Conservation (phyloP, 192 early-diverging fungal species). For the Physocladia obscura region DNA sequence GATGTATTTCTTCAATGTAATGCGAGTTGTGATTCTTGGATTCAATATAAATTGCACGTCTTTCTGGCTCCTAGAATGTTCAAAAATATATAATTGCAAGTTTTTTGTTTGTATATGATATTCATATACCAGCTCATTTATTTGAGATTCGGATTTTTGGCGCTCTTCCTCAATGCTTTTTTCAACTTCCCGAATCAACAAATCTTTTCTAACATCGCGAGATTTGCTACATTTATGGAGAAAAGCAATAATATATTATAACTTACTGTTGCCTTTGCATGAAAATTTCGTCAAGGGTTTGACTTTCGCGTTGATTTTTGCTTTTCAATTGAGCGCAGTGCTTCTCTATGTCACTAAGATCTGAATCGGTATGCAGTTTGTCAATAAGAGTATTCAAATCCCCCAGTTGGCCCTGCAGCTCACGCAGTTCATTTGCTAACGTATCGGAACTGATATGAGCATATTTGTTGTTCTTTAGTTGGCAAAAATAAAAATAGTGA, state of each 20-base stretch:
- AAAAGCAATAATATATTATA: neutral
- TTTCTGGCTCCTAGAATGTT: slow-evolving; percentile 35
- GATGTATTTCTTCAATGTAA: slow-evolving; percentile 38
- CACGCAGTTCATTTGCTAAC: slow-evolving; percentile 51
- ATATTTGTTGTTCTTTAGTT: neutral
- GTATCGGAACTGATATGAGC: slow-evolving; percentile 44
- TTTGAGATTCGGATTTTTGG: slow-evolving; percentile 43
- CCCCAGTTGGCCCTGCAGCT: slow-evolving; percentile 57
- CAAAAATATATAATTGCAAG: neutral
- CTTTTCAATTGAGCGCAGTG: slow-evolving; percentile 45
- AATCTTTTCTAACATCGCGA: slow-evolving; percentile 47
- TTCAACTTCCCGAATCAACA: slow-evolving; percentile 48
- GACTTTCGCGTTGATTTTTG: slow-evolving; percentile 47
- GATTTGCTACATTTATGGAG: neutral
- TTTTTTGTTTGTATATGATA: neutral
- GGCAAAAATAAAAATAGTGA: neutral
- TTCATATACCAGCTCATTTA: slow-evolving; percentile 43
- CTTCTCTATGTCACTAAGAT: slow-evolving; percentile 58
- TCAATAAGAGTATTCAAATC: slow-evolving; percentile 58
- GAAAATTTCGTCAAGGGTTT: slow-evolving; percentile 52
- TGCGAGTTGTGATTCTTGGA: slow-evolving; percentile 44
- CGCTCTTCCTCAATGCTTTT: slow-evolving; percentile 50
- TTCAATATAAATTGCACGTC: slow-evolving; percentile 32
- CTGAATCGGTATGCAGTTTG: slow-evolving; percentile 58
- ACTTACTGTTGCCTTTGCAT: slow-evolving; percentile 50